A percentile compares a stretch with the other conserved stretches of the same genome.
phyloP scores from a whole-genome alignment of 495 filamentous ascomycete species.

The Hypoxylon crocopeplum region DNA sequence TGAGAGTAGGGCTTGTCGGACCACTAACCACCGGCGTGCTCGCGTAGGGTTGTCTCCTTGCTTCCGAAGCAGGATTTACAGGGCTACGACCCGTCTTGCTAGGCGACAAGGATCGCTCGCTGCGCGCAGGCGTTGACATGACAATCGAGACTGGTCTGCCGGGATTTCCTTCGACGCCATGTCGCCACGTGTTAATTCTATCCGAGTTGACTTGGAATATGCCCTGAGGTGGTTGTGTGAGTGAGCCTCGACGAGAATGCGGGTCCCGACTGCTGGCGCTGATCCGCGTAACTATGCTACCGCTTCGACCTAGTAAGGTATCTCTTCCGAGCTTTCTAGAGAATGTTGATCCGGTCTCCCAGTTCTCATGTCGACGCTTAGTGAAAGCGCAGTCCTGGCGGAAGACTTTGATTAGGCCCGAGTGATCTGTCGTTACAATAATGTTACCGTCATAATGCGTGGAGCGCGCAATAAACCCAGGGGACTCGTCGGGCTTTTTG shows the following conservation, averaged over 20 bases:
- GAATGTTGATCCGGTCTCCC: conserved; percentile 78
- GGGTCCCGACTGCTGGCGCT: conserved; percentile 58
- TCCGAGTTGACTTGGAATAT: conserved; percentile 70
- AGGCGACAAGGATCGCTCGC: conserved; percentile 58
- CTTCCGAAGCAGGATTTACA: conserved; percentile 49
- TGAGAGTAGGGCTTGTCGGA: conserved; percentile 26
- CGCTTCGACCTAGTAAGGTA: conserved; percentile 66
- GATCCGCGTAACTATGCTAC: conserved; percentile 61
- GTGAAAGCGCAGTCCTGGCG: conserved; percentile 85
- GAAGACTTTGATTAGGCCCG: conserved; percentile 90
- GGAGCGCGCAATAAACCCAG: conserved; percentile 73
- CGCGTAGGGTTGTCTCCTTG: conserved; percentile 50
- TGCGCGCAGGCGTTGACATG: conserved; percentile 46
- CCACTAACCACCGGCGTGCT: conserved; percentile 28
- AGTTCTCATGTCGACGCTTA: conserved; percentile 65
- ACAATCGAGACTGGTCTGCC: conserved; percentile 42
- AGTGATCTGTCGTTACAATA: conserved; percentile 88
- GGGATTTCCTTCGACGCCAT: conserved; percentile 64
- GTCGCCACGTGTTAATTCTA: conserved; percentile 90
- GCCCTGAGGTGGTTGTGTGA: conserved; percentile 45
- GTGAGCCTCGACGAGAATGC: conserved; percentile 62
- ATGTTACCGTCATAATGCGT: conserved; percentile 87
- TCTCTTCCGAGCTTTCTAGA: conserved; percentile 68
- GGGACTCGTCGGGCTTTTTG: conserved; percentile 57
- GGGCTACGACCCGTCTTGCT: conserved; percentile 49